Evolutionary conservation across 176 grass and related monocot species (phyloP), one percentile per base, ranked within the genome.

Genomic region (Poa annua): DNA sequence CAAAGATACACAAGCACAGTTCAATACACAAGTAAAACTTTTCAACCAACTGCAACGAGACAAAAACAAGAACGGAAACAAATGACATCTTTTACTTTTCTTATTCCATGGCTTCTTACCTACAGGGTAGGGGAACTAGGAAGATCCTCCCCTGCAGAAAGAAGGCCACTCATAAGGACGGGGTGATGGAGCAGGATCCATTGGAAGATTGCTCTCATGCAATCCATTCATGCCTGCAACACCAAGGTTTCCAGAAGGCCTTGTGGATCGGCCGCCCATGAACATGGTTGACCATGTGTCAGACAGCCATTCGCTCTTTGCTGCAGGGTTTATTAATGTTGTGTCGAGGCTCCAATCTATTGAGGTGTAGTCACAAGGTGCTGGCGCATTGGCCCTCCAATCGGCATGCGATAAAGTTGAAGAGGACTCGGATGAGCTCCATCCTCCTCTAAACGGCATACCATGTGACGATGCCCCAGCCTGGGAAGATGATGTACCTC

Each of bases 221-320:
- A 91, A 85, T 66, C 86, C 84, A 44, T 82, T 9, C 2, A 92
- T 75, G 41, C 76, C 66, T 19, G 80, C 76, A 78, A 74, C 47
- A 38, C 63, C 51, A 66, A 87, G 32, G 80, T 86, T 95, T 6
- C 66, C 71, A 57, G 66, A 52, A 59, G 84, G 62, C 74, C 83
- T 92, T 74, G 88, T 8, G 15, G 78, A 80, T 89, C 88, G 84
- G 41, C 97, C 89, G 0, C 93, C 93, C 97, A 99, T 92, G 84
- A 99, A 99, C 93, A 99, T 96, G 68, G 97, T 99, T 25, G 97
- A 96, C 97, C 97, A 99, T 66, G 97, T 99, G 59, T 96, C 91
- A 0, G 93, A 92, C 74, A 92, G 75, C 77, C 80, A 61, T 8
- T 94, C 84, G 54, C 84, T 88, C 81, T 86, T 89, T 68, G 66